Percentiles rank a stretch among this genome's conserved stretches.
Conservation (phyloP, 2,329 filamentous ascomycete species). For the Leptographium radiaticola region DNA sequence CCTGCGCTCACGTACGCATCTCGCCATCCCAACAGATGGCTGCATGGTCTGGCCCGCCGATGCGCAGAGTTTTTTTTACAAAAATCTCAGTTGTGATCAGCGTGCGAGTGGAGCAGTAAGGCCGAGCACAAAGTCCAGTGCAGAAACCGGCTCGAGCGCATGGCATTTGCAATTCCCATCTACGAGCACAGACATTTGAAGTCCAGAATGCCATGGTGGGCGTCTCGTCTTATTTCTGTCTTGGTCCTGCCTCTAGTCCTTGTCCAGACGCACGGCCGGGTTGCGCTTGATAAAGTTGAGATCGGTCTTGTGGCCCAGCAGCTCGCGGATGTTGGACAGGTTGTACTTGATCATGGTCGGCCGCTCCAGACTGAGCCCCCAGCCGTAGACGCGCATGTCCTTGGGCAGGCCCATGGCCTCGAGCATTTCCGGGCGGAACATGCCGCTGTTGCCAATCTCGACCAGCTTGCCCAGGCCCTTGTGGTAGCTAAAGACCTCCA, state of each 20-base stretch:
- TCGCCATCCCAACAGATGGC: too few species aligned
- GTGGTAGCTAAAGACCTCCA: constrained; percentile 98
- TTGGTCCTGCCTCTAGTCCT: constrained; percentile 40
- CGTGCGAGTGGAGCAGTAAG: too few species aligned
- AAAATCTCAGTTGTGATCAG: too few species aligned
- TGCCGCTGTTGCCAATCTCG: constrained; percentile 95
- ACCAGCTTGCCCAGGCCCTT: constrained; percentile 80
- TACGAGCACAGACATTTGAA: too few species aligned
- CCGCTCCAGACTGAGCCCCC: constrained; percentile 80
- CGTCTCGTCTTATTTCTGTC: not conserved
- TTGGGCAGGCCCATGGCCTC: constrained; percentile 79
- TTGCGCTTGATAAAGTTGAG: constrained; percentile 85
- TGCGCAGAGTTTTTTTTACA: too few species aligned
- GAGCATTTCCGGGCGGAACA: constrained; percentile 98
- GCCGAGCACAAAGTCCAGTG: too few species aligned
- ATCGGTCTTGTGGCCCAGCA: constrained; percentile 92
- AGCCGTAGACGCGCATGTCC: constrained; percentile 87
- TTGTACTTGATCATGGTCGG: constrained; percentile 97
- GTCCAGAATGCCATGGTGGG: too few species aligned
- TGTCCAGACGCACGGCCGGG: constrained; percentile 79
- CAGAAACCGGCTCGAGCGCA: too few species aligned
- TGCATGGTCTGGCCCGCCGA: too few species aligned
- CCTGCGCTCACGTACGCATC: too few species aligned
- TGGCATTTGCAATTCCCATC: not conserved
- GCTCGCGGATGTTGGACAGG: constrained; percentile 80